Conservation (phyloP, 2,329 filamentous ascomycete species). For the Hypoxylon sp. region DNA sequence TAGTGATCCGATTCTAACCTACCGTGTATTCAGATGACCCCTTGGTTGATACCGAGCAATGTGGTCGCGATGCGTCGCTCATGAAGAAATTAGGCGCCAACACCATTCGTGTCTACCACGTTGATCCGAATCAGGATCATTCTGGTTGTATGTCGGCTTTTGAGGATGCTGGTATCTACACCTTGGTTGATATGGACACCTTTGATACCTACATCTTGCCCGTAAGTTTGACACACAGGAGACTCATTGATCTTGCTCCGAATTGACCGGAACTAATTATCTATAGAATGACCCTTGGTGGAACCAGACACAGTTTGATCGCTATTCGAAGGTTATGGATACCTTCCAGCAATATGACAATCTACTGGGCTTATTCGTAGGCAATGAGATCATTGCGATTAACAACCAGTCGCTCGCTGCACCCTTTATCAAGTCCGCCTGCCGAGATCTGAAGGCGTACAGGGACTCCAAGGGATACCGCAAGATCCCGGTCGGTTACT, state of each 20-base stretch:
- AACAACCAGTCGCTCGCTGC: conserved; percentile 73
- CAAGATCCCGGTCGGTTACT: conserved; percentile 87
- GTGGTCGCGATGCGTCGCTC: conserved; percentile 77
- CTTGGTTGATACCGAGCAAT: conserved; percentile 80
- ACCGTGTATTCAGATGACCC: conserved; percentile 70
- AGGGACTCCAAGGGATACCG: conserved; percentile 81
- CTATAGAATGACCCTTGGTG: conserved; percentile 72
- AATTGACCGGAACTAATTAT: conserved; percentile 17
- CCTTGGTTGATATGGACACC: conserved; percentile 86
- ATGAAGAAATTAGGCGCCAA: conserved; percentile 88
- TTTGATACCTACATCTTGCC: conserved; percentile 77
- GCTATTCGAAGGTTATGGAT: conserved; percentile 80
- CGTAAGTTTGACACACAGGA: conserved; percentile 55
- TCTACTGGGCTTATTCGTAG: conserved; percentile 85
- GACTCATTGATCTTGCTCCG: neutral
- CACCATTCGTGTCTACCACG: conserved; percentile 89
- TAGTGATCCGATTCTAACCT: conserved; percentile 16
- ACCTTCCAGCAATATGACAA: conserved; percentile 83
- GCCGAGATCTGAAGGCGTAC: conserved; percentile 86
- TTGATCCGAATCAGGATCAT: conserved; percentile 79
- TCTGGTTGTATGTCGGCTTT: conserved; percentile 85
- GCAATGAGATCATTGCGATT: conserved; percentile 85
- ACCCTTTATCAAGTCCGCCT: conserved; percentile 85
- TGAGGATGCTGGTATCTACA: conserved; percentile 83
- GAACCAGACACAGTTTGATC: conserved; percentile 78